These are phyloP conservation scores for Solioccasus polychromus DNA, from an alignment of 768 basidiomycete genomes.

Conservation along the genomic window DNA sequence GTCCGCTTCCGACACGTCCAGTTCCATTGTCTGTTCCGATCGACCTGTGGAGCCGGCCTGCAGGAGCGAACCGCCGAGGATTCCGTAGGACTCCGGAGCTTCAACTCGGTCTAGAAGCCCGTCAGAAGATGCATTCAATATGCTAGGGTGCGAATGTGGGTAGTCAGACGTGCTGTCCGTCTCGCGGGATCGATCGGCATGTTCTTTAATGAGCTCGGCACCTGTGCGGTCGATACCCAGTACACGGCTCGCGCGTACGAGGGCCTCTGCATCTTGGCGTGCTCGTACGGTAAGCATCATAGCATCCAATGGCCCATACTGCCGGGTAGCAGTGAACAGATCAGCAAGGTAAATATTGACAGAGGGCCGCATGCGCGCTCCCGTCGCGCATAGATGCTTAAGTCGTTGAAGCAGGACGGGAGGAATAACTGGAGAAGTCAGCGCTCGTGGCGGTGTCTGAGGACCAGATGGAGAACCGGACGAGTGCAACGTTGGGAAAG, in stretches of 20 bases:
- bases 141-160: constrained; percentile 15
- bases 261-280: constrained; percentile 61
- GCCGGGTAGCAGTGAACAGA: constrained; percentile 70
- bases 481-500: constrained; percentile 17
- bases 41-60: constrained; percentile 6
- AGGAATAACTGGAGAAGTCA: constrained; percentile 29
- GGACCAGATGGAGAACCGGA: constrained; percentile 19
- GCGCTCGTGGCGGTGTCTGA: constrained; percentile 21
- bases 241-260: constrained; percentile 64
- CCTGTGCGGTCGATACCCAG: constrained; percentile 61
- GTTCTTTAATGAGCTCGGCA: constrained; percentile 48
- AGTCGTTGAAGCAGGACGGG: constrained; percentile 28
- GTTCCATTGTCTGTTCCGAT: constrained; percentile 25
- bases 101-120: constrained; percentile 18
- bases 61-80: constrained; percentile 1
- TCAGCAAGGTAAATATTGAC: constrained; percentile 69
- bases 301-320: constrained; percentile 67
- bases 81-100: constrained; percentile 9
- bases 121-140: constrained; percentile 21
- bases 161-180: constrained; percentile 18
- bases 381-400: constrained; percentile 27
- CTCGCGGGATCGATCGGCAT: constrained; percentile 20
- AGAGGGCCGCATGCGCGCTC: constrained; percentile 46
- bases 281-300: constrained; percentile 62
- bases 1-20: constrained; percentile 74